Evolutionary conservation across 1,139 yeast species (phyloP).

Genomic region (Hansenula lynferdii): DNA sequence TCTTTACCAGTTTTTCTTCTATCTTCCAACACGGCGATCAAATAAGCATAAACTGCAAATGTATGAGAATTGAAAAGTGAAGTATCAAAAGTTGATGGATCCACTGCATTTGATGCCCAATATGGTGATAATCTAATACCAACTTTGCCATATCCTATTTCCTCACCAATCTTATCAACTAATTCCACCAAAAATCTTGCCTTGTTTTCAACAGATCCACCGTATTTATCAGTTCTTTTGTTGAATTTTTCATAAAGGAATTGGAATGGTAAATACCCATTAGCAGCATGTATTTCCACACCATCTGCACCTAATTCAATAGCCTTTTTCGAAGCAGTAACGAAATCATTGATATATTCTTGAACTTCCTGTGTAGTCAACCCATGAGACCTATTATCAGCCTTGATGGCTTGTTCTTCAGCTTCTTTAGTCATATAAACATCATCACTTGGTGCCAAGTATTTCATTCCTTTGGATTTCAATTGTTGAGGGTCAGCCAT

Average conservation of each 20-base stretch:
- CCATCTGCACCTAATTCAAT: constrained; percentile 34
- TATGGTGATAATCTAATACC: constrained; percentile 31
- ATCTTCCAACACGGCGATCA: constrained; percentile 25
- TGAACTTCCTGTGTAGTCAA: constrained; percentile 33
- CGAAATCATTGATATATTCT: constrained; percentile 29
- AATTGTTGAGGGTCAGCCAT: constrained; percentile 38
- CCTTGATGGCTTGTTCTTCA: constrained; percentile 26
- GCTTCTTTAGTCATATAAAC: constrained; percentile 26
- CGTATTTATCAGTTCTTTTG: constrained; percentile 36
- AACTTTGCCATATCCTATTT: constrained; percentile 23
- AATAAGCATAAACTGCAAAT: constrained; percentile 25
- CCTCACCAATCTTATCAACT: constrained; percentile 26
- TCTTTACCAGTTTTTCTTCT: constrained; percentile 27
- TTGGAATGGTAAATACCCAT: constrained; percentile 29
- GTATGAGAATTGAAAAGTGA: constrained; percentile 26
- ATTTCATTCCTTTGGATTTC: constrained; percentile 22
- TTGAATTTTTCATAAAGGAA: constrained; percentile 33
- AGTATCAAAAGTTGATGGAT: too few relatives aligned
- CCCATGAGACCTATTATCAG: constrained; percentile 28
- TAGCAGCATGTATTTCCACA: constrained; percentile 33
- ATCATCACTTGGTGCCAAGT: constrained; percentile 24
- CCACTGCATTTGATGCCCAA: constrained; percentile 22
- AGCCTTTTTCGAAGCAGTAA: constrained; percentile 33
- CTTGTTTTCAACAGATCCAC: constrained; percentile 37
- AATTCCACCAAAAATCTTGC: constrained; percentile 27